Conservation (phyloP, 169 alveolate genomes). For the Cryptosporidium baileyi region DNA sequence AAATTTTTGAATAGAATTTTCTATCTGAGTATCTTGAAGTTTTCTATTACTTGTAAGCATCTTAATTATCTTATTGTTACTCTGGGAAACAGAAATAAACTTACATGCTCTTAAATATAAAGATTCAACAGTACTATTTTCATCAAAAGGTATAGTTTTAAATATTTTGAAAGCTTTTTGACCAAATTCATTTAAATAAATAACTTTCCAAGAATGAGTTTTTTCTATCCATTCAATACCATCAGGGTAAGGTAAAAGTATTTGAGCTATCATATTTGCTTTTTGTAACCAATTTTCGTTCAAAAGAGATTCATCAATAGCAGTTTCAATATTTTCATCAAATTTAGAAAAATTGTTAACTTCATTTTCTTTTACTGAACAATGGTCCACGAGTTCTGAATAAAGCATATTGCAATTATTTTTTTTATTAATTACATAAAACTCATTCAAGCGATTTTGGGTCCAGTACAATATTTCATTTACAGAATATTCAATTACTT, state of each 20-base stretch:
- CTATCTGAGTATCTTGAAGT: constrained; percentile 5
- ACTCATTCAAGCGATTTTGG: constrained; percentile 25
- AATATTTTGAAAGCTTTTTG: background rate
- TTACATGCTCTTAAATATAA: constrained; percentile 51
- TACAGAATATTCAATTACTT: constrained; percentile 3
- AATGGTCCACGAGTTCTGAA: background rate
- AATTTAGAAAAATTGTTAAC: background rate
- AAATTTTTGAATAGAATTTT: constrained; percentile 13
- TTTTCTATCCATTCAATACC: constrained; percentile 60
- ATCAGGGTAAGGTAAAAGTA: constrained; percentile 46
- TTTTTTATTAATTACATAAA: background rate
- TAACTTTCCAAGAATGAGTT: constrained; percentile 38
- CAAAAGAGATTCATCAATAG: background rate
- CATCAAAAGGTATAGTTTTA: constrained; percentile 8
- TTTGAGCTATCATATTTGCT: constrained; percentile 40
- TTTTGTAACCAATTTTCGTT: constrained; percentile 52
- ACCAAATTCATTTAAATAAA: constrained; percentile 24
- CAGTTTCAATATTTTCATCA: background rate
- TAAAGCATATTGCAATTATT: background rate
- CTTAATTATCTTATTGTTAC: constrained; percentile 41
- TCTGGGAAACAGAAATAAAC: constrained; percentile 41
- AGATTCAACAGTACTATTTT: constrained; percentile 39
- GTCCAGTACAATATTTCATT: constrained; percentile 24
- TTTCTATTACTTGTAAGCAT: constrained; percentile 22
- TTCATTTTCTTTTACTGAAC: background rate